Evolutionary conservation across 2,329 filamentous ascomycete genomes (phyloP).

Genomic region (Taxawa tesnikishii): DNA sequence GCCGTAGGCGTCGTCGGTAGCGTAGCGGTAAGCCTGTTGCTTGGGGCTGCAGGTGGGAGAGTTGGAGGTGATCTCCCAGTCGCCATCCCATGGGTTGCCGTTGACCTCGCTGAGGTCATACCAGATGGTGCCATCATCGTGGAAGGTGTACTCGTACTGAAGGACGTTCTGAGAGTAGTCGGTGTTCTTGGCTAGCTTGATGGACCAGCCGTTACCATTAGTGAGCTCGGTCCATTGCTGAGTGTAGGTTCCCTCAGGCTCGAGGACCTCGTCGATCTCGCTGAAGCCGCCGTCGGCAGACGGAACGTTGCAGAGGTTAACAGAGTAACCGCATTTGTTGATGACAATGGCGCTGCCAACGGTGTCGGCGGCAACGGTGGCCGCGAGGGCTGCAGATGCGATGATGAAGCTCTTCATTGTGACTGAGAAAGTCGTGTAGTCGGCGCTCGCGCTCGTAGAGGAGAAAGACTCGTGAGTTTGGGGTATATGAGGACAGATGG

Average conservation of each 20-base stretch:
- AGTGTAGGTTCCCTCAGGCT: constrained; percentile 14
- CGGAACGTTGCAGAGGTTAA: constrained; percentile 18
- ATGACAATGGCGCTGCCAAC: constrained; percentile 17
- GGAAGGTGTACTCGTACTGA: constrained; percentile 26
- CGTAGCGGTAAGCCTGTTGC: constrained; percentile 23
- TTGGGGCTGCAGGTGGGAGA: constrained; percentile 15
- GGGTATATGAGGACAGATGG: constrained; percentile 2
- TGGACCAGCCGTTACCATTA: constrained; percentile 23
- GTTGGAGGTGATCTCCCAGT: constrained; percentile 22
- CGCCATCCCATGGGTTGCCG: constrained; percentile 23
- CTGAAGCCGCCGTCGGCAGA: constrained; percentile 14
- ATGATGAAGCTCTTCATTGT: constrained; percentile 14
- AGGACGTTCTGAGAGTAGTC: constrained; percentile 16
- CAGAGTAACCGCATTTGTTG: constrained; percentile 20
- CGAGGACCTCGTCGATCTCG: constrained; percentile 14
- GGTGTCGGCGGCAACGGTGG: constrained; percentile 7
- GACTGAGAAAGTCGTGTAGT: constrained; percentile 8
- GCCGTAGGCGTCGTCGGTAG: constrained; percentile 25
- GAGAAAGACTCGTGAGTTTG: not conserved
- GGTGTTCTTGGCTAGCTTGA: constrained; percentile 24
- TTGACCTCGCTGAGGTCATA: constrained; percentile 25
- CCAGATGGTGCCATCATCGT: constrained; percentile 23
- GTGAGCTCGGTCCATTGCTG: constrained; percentile 21
- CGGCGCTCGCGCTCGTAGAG: not conserved
- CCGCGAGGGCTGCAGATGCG: constrained; percentile 14